Conservation (phyloP, 108 stramenopile genomes). For the Conticribra guillardii region DNA sequence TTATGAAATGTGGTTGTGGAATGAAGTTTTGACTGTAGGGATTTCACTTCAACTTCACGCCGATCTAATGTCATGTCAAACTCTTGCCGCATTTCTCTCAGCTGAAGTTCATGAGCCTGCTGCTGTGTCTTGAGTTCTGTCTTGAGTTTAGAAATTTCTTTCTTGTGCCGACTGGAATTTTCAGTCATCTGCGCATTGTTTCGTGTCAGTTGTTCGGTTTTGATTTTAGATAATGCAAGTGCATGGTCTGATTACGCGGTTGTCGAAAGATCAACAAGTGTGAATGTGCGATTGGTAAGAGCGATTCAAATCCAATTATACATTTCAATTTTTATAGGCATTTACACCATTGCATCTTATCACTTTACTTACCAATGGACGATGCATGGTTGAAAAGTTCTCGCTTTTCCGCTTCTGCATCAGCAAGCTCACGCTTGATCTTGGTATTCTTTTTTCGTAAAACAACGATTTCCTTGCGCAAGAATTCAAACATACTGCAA, state of each 20-base stretch:
- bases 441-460: slow-evolving; percentile 51
- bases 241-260: slow-evolving; percentile 24
- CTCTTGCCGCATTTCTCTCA: slow-evolving; percentile 41
- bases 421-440: slow-evolving; percentile 45
- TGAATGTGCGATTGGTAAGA: too few relatives aligned
- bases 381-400: slow-evolving; percentile 48
- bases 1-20: slow-evolving; percentile 2
- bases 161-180: slow-evolving; percentile 41
- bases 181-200: slow-evolving; percentile 43
- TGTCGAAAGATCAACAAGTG: neutral
- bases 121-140: slow-evolving; percentile 48
- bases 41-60: slow-evolving; percentile 42
- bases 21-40: slow-evolving; percentile 26
- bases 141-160: slow-evolving; percentile 41
- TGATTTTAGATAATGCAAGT: slow-evolving; percentile 47
- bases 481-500: slow-evolving; percentile 55
- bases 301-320: too few relatives aligned
- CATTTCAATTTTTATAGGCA: too few relatives aligned
- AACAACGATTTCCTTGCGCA: slow-evolving; percentile 56
- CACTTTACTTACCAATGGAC: slow-evolving; percentile 9
- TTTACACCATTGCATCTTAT: too few relatives aligned
- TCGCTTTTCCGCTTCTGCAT: slow-evolving; percentile 54
- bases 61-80: slow-evolving; percentile 40
- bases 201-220: slow-evolving; percentile 46
- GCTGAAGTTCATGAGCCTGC: slow-evolving; percentile 43